Conservation (phyloP, 495 filamentous ascomycete species). For the Penicillium alfredii region DNA sequence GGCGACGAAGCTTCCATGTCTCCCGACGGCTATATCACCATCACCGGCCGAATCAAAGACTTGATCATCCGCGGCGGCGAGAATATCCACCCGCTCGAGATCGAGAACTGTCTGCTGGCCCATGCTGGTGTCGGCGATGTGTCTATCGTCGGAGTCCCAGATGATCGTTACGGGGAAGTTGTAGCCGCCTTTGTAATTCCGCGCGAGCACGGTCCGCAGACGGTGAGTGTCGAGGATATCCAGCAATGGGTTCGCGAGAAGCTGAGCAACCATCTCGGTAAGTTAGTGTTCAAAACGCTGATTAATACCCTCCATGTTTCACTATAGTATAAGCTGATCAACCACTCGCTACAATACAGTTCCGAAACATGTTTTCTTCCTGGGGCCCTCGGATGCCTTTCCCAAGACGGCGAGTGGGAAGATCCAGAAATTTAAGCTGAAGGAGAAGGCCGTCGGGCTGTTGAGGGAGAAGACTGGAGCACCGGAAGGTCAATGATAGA, state of each 20-base stretch:
- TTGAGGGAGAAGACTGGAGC: conserved; percentile 30
- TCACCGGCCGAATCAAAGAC: conserved; percentile 81
- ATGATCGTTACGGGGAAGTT: conserved; percentile 77
- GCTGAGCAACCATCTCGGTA: conserved; percentile 70
- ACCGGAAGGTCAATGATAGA: too few species aligned
- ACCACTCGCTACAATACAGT: too few species aligned
- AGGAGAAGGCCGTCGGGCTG: conserved; percentile 52
- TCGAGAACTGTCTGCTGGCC: conserved; percentile 83
- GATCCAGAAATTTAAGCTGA: conserved; percentile 91
- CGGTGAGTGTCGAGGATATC: conserved; percentile 43
- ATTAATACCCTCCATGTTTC: too few species aligned
- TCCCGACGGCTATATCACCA: conserved; percentile 55
- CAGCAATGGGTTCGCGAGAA: conserved; percentile 65
- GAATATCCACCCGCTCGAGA: conserved; percentile 92
- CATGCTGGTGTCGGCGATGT: conserved; percentile 64
- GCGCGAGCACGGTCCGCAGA: conserved; percentile 14
- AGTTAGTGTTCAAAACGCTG: conserved; percentile 21
- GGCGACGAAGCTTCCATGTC: conserved; percentile 95
- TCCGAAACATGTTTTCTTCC: conserved; percentile 86
- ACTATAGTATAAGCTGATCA: too few species aligned
- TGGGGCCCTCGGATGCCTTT: conserved; percentile 50
- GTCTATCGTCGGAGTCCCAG: conserved; percentile 77
- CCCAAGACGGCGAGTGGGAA: conserved; percentile 97
- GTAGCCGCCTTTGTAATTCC: conserved; percentile 78
- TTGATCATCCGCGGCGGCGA: conserved; percentile 90